Conservation (phyloP, 352 stramenopile genomes). For the Globisporangium barbulae region DNA sequence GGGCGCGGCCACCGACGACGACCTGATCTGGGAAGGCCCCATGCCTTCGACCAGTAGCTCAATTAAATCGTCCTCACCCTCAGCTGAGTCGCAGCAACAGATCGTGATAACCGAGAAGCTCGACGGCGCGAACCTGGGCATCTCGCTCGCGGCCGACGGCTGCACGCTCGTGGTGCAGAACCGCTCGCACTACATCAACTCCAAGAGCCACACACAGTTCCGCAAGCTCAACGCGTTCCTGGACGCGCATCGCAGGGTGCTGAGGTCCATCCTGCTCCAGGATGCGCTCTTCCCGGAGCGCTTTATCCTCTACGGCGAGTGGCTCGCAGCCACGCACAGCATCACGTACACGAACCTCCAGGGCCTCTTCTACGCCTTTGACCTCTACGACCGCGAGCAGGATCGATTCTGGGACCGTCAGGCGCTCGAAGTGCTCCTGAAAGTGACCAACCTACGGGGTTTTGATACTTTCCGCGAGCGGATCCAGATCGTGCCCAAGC, state of each 20-base stretch:
- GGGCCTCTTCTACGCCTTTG: slow-evolving; percentile 77
- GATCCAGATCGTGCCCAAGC: slow-evolving; percentile 43
- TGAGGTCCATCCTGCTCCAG: slow-evolving; percentile 43
- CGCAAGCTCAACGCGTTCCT: slow-evolving; percentile 59
- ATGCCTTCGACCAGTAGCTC: slow-evolving; percentile 6
- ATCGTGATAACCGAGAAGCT: slow-evolving; percentile 81
- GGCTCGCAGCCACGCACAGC: slow-evolving; percentile 75
- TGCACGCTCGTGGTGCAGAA: slow-evolving; percentile 69
- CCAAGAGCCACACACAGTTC: slow-evolving; percentile 66
- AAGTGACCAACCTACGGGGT: neutral
- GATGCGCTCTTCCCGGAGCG: slow-evolving; percentile 55
- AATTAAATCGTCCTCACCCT: neutral
- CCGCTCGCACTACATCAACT: slow-evolving; percentile 62
- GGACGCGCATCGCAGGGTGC: slow-evolving; percentile 27
- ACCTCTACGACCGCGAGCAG: slow-evolving; percentile 67
- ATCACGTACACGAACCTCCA: slow-evolving; percentile 68
- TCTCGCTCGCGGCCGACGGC: slow-evolving; percentile 52
- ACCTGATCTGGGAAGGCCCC: slow-evolving; percentile 31
- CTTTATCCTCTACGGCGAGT: slow-evolving; percentile 83
- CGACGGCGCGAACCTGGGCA: slow-evolving; percentile 82
- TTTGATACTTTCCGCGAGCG: neutral
- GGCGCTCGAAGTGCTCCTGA: slow-evolving; percentile 31
- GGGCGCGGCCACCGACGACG: slow-evolving; percentile 50
- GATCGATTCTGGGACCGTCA: slow-evolving; percentile 39
- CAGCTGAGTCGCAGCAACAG: slow-evolving; percentile 2